A percentile compares a stretch with the other conserved stretches of the same genome.
phyloP scores from a whole-genome alignment of 345 rosid genomes.

The Bruguiera gymnorhiza region DNA sequence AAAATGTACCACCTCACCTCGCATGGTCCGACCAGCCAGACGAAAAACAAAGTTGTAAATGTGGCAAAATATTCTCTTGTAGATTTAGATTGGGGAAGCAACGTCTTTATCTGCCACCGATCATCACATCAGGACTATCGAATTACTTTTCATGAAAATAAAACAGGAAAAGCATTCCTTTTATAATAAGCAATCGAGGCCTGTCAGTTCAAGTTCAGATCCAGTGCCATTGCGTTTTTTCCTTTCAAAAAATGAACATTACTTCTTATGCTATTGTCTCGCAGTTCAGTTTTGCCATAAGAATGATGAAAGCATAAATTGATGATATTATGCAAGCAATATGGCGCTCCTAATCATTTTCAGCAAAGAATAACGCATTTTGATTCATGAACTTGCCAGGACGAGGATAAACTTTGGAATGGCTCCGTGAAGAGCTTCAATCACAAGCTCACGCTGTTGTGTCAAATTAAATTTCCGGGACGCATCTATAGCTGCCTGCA shows the following conservation, averaged over 20 bases:
- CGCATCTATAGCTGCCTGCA: slow-evolving; percentile 55
- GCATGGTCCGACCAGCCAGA: slow-evolving; percentile 85
- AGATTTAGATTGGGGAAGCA: slow-evolving; percentile 59
- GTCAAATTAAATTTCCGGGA: slow-evolving; percentile 37
- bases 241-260: too few species aligned
- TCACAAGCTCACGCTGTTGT: slow-evolving; percentile 59
- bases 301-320: too few species aligned
- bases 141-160: neutral
- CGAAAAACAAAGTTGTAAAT: slow-evolving; percentile 74
- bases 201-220: too few species aligned
- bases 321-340: neutral
- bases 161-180: neutral
- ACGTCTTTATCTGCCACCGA: slow-evolving; percentile 46
- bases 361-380: neutral
- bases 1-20: slow-evolving; percentile 39
- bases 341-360: neutral
- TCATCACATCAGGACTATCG: neutral
- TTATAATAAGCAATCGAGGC: neutral
- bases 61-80: slow-evolving; percentile 74
- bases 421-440: slow-evolving; percentile 53
- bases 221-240: too few species aligned
- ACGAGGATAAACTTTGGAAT: slow-evolving; percentile 47
- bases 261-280: too few species aligned
- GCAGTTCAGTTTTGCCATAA: too few species aligned
- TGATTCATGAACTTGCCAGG: slow-evolving; percentile 34